Conservation (phyloP, 441 rosid species). For the Theobroma grandiflorum region DNA sequence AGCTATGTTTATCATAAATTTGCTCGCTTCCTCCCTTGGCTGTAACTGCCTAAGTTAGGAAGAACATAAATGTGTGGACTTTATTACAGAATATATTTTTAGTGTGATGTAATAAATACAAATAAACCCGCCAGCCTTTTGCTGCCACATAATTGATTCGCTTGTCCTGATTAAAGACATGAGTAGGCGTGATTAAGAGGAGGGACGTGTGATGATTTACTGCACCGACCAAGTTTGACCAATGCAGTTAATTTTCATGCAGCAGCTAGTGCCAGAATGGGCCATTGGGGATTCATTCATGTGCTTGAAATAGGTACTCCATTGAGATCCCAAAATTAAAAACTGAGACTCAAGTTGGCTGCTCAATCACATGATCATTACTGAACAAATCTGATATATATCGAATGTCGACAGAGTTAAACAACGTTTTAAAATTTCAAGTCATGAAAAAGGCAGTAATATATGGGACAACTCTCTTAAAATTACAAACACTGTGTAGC, state of each 20-base stretch:
- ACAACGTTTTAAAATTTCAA: neutral
- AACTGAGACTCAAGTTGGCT: neutral
- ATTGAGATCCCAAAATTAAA: neutral
- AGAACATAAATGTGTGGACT: neutral
- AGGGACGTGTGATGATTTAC: no score
- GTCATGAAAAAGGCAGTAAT: neutral
- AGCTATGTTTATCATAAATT: neutral
- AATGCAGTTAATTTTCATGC: neutral
- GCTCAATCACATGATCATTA: neutral
- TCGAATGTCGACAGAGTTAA: neutral
- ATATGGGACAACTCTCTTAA: no score
- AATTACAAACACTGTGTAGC: no score
- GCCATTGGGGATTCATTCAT: neutral
- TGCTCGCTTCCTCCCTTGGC: neutral
- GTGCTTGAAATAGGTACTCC: neutral
- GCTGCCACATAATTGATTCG: neutral
- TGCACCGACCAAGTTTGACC: neutral
- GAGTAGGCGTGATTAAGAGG: neutral
- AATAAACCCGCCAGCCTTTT: neutral
- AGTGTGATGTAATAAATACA: neutral
- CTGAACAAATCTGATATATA: neutral
- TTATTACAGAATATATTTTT: constrained; percentile 8
- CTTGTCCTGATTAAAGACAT: neutral
- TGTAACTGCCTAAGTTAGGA: neutral
- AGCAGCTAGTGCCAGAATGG: no score